Conservation (phyloP, 2,329 filamentous ascomycete species). For the Ophidiomyces ophidiicola region DNA sequence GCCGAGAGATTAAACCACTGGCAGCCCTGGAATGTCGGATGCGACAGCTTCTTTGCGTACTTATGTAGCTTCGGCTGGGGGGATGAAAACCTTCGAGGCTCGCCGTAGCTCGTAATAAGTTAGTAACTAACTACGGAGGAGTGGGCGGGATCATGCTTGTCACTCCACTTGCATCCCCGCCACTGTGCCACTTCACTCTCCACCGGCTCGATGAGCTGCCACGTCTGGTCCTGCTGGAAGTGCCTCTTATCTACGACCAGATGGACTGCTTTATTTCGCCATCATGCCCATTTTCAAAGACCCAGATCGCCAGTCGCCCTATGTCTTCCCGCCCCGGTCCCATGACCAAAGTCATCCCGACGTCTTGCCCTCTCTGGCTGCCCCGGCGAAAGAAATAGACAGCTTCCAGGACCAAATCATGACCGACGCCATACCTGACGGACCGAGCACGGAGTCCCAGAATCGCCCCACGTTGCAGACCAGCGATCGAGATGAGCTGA, state of each 20-base stretch:
- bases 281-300: slow-evolving; percentile 23
- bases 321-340: slow-evolving; percentile 15
- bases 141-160: slow-evolving; percentile 4
- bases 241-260: slow-evolving; percentile 5
- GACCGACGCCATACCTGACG: slow-evolving; percentile 13
- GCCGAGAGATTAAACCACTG: too few relatives aligned
- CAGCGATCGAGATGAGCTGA: slow-evolving; percentile 61
- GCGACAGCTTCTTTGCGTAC: too few relatives aligned
- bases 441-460: slow-evolving; percentile 13
- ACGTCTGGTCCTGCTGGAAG: slow-evolving; percentile 12
- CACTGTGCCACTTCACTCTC: slow-evolving; percentile 15
- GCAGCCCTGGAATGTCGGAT: too few relatives aligned
- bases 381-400: slow-evolving; percentile 12
- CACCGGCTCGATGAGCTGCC: slow-evolving; percentile 11
- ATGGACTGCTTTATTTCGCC: slow-evolving; percentile 7
- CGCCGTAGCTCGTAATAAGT: too few relatives aligned
- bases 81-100: too few relatives aligned
- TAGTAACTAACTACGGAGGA: too few relatives aligned
- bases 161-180: slow-evolving; percentile 9
- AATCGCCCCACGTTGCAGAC: slow-evolving; percentile 20
- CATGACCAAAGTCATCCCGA: slow-evolving; percentile 4
- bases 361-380: slow-evolving; percentile 12
- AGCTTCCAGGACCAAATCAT: slow-evolving; percentile 14
- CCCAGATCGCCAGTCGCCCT: slow-evolving; percentile 22
- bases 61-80: too few relatives aligned